A percentile compares a stretch with the other conserved stretches of the same genome.
Conservation (phyloP, 371 early-diverging fungal species). For the Umbelopsis sp. region DNA sequence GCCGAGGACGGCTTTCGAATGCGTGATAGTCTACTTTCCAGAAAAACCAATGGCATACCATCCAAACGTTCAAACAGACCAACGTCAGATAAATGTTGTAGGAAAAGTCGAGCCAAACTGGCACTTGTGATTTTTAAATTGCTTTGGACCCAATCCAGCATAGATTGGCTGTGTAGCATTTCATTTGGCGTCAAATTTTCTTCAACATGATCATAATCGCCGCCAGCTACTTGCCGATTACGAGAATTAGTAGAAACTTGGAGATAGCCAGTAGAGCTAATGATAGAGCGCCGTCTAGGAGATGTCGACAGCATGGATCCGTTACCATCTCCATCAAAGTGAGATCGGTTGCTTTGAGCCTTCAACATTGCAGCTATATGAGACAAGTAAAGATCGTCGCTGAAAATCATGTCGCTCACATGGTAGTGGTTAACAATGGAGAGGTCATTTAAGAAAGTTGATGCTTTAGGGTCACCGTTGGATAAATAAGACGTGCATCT, state of each 20-base stretch:
- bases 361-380: conserved; percentile 55
- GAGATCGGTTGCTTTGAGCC: conserved; percentile 27
- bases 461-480: conserved; percentile 30
- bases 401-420: conserved; percentile 33
- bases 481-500: conserved; percentile 29
- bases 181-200: conserved; percentile 30
- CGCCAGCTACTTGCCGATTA: neutral
- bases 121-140: conserved; percentile 38
- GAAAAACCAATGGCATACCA: conserved; percentile 52
- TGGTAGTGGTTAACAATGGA: conserved; percentile 24
- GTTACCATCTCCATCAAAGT: neutral
- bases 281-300: conserved; percentile 27
- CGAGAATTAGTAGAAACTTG: conserved; percentile 33
- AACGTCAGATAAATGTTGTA: conserved; percentile 63
- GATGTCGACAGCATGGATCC: conserved; percentile 4
- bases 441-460: conserved; percentile 38
- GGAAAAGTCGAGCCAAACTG: conserved; percentile 30
- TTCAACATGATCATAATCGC: conserved; percentile 30
- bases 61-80: conserved; percentile 60
- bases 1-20: neutral
- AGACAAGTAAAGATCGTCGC: conserved; percentile 43
- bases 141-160: conserved; percentile 43
- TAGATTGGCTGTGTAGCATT: conserved; percentile 31
- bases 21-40: neutral
- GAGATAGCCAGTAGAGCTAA: conserved; percentile 35